phyloP scores from a whole-genome alignment of 352 stramenopile genomes.

The Pythium oligandrum region DNA sequence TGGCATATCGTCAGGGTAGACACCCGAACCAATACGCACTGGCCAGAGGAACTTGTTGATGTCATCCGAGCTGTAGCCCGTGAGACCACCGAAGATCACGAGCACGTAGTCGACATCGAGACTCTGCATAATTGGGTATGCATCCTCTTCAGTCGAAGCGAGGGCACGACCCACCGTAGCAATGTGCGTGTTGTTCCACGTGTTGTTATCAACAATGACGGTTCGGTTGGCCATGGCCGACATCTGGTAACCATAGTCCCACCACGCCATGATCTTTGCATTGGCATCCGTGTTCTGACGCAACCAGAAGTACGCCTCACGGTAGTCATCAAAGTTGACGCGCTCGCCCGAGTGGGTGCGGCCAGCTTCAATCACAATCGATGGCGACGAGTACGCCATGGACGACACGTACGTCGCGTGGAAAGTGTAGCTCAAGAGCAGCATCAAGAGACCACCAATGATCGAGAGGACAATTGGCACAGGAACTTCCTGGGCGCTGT shows the following conservation, averaged over 20 bases:
- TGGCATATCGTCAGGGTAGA: conserved; percentile 84
- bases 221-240: conserved; percentile 79
- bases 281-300: conserved; percentile 62
- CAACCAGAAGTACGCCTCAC: conserved; percentile 83
- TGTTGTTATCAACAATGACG: conserved; percentile 94
- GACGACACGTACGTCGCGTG: conserved; percentile 88
- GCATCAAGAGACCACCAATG: conserved; percentile 49
- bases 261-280: conserved; percentile 78
- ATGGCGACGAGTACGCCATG: conserved; percentile 90
- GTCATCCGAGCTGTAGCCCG: conserved; percentile 85
- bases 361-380: conserved; percentile 88
- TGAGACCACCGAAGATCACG: conserved; percentile 73
- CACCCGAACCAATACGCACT: conserved; percentile 87
- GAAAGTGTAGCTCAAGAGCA: conserved; percentile 86
- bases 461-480: conserved; percentile 51
- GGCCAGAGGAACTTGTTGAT: conserved; percentile 94
- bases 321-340: conserved; percentile 87
- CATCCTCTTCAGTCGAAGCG: conserved; percentile 59
- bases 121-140: conserved; percentile 64
- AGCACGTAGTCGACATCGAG: conserved; percentile 82
- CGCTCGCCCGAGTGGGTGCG: conserved; percentile 64
- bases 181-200: conserved; percentile 97
- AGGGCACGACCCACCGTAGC: conserved; percentile 89
- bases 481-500: conserved; percentile 59
- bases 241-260: conserved; percentile 87